phyloP scores from a whole-genome alignment of 2,329 filamentous ascomycete species.

The Calonectria pauciramosa region DNA sequence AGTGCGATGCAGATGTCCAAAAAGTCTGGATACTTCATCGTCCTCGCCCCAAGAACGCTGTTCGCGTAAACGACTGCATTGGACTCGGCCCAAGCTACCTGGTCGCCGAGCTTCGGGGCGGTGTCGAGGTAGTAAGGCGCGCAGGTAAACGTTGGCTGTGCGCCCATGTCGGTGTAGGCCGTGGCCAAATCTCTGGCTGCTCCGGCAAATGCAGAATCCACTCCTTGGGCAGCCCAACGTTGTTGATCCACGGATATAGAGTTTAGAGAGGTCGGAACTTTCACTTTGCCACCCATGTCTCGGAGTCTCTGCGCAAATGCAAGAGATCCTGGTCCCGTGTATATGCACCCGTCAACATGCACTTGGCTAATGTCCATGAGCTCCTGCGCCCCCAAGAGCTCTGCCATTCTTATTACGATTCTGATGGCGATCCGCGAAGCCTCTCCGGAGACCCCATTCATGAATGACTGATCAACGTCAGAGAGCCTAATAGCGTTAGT shows the following conservation, averaged over 20 bases:
- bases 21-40: conserved; percentile 38
- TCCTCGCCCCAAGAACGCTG: conserved; percentile 39
- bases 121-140: conserved; percentile 38
- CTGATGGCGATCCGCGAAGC: conserved; percentile 27
- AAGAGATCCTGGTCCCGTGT: conserved; percentile 32
- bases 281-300: conserved; percentile 33
- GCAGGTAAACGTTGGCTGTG: conserved; percentile 32
- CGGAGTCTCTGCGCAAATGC: conserved; percentile 31
- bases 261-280: conserved; percentile 36
- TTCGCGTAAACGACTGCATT: conserved; percentile 43
- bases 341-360: conserved; percentile 17
- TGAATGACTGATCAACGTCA: conserved; percentile 13
- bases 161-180: conserved; percentile 39
- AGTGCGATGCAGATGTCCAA: conserved; percentile 36
- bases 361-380: conserved; percentile 34
- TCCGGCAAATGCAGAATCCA: conserved; percentile 27
- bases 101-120: conserved; percentile 30
- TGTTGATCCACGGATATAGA: conserved; percentile 35
- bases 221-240: conserved; percentile 33
- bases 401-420: conserved; percentile 34
- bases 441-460: conserved; percentile 29
- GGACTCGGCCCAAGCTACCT: conserved; percentile 37
- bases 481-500: conserved; percentile 22
- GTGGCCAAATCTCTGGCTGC: conserved; percentile 26
- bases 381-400: conserved; percentile 29